Evolutionary conservation across 306 rosid genomes (phyloP).

Genomic region (Cicer arietinum): DNA sequence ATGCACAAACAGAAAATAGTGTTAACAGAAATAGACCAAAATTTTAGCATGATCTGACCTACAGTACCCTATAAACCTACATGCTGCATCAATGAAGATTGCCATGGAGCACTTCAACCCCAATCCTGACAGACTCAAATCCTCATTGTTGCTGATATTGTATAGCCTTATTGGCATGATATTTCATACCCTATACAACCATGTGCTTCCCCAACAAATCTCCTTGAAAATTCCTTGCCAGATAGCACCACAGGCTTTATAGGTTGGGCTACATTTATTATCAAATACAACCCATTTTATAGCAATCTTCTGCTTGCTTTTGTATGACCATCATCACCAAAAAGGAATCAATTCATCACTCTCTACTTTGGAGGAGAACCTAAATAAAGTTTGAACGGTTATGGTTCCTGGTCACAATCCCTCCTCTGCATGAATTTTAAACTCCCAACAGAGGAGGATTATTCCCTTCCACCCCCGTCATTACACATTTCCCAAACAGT

Average conservation of each 20-base stretch:
- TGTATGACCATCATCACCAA: conserved; percentile 17
- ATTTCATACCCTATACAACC: conserved; percentile 15
- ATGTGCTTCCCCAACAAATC: conserved; percentile 25
- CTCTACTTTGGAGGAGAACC: conserved; percentile 19
- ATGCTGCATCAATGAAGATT: conserved; percentile 29
- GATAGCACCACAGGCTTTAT: conserved; percentile 1
- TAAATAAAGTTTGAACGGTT: not conserved
- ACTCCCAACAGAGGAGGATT: conserved; percentile 19
- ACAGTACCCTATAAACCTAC: not conserved
- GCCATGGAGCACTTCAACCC: conserved; percentile 7
- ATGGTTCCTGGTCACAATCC: conserved; percentile 22
- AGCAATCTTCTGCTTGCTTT: conserved; percentile 15
- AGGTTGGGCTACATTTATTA: conserved; percentile 1
- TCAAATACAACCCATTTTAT: not conserved
- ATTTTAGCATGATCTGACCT: conserved; percentile 3
- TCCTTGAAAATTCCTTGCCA: conserved; percentile 29
- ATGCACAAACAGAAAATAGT: conserved; percentile 3
- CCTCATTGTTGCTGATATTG: conserved; percentile 17
- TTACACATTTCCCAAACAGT: conserved; percentile 7
- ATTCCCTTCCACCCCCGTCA: conserved; percentile 8
- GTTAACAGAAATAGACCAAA: conserved; percentile 10
- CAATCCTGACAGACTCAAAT: conserved; percentile 25
- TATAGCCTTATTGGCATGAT: conserved; percentile 1
- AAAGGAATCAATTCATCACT: conserved; percentile 16
- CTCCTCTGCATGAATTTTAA: conserved; percentile 20